Evolutionary conservation across 352 stramenopile species (phyloP), one percentile per base, ranked within the genome.

Genomic region (Globisporangium abappressorium): DNA sequence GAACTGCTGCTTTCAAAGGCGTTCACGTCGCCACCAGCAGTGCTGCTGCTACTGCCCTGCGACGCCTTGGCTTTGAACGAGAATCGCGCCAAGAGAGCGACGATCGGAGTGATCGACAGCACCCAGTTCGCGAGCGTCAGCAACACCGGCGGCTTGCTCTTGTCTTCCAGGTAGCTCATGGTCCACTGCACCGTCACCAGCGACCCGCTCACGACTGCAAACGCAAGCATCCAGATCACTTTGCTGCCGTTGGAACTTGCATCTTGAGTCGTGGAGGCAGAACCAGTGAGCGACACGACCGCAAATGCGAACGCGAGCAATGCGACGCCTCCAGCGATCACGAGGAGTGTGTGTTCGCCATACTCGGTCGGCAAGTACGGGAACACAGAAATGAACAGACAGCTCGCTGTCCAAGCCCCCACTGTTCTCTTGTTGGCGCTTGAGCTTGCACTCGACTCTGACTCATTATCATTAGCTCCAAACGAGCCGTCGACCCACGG

Each of bases 301-400:
- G 57, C 46, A 3, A 65, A 5, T 7, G 51, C 61, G 43, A 70
- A 56, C 11, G 24, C 65, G 1, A 76, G 38, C 26, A 84, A 57
- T 15, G 79, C 51, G 20, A 80, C 41, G 55, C 81, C 79, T 7
- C 84, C 84, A 18, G 85, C n/a, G 36, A 86, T 56, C 9, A 95
- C 85, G 1, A 95, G 58, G 2, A 69, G 46, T 38, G 84, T 85
- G 57, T 89, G 76, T 22, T 94, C 86, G 4, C 85, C 84, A 34
- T 93, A 89, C 54, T 95, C 84, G 30, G 81, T 82, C 4, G 87
- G 81, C 6, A 94, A 64, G 55, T 88, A 90, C 47, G 87, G 87
- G 64, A 93, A 95, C 8, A 92, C 63, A 0, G 82, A 82, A 49
- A 95, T 77, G 34, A 83, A 58, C 11, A 87, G n/a, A 38, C 81